Evolutionary conservation across 2,329 filamentous ascomycete genomes (phyloP).

Genomic region (Diaporthe citrichinensis): DNA sequence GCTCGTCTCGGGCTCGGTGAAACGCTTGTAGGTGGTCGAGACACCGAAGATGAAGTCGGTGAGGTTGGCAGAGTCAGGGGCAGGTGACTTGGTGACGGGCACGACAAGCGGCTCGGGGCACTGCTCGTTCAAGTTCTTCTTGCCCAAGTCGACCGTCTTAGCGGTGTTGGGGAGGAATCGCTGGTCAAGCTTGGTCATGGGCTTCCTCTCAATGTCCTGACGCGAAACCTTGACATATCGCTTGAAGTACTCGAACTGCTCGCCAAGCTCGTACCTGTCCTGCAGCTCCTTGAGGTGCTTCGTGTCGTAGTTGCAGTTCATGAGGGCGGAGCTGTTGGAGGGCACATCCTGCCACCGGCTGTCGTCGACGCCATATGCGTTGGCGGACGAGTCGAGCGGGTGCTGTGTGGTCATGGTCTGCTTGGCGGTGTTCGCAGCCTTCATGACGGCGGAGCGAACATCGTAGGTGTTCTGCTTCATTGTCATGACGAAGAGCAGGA

Average conservation of each 20-base stretch:
- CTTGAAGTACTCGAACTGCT: slow-evolving; percentile 69
- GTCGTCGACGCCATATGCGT: slow-evolving; percentile 49
- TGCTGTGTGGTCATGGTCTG: slow-evolving; percentile 48
- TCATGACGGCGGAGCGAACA: slow-evolving; percentile 58
- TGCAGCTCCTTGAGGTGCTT: slow-evolving; percentile 61
- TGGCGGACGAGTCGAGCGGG: slow-evolving; percentile 57
- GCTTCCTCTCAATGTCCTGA: slow-evolving; percentile 63
- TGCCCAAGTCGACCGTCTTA: slow-evolving; percentile 62
- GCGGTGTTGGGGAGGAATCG: slow-evolving; percentile 62
- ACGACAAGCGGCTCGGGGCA: slow-evolving; percentile 66
- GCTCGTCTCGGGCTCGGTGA: slow-evolving; percentile 65
- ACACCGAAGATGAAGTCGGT: slow-evolving; percentile 73
- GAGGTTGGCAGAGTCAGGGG: slow-evolving; percentile 65
- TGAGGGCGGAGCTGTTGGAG: slow-evolving; percentile 56
- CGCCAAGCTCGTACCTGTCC: slow-evolving; percentile 62
- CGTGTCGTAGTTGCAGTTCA: slow-evolving; percentile 66
- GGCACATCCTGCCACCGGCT: slow-evolving; percentile 42
- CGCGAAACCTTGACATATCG: slow-evolving; percentile 68
- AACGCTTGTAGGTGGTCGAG: slow-evolving; percentile 69
- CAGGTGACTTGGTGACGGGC: slow-evolving; percentile 64
- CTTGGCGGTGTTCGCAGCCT: slow-evolving; percentile 55
- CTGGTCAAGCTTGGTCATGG: slow-evolving; percentile 65
- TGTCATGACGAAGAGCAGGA: slow-evolving; percentile 58
- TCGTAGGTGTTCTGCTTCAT: slow-evolving; percentile 59
- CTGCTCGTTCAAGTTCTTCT: slow-evolving; percentile 56